A percentile compares a stretch with the other conserved stretches of the same genome.
Evolutionary conservation across 2,329 filamentous ascomycete genomes (phyloP).

Genomic region (Corynespora cassiicola): DNA sequence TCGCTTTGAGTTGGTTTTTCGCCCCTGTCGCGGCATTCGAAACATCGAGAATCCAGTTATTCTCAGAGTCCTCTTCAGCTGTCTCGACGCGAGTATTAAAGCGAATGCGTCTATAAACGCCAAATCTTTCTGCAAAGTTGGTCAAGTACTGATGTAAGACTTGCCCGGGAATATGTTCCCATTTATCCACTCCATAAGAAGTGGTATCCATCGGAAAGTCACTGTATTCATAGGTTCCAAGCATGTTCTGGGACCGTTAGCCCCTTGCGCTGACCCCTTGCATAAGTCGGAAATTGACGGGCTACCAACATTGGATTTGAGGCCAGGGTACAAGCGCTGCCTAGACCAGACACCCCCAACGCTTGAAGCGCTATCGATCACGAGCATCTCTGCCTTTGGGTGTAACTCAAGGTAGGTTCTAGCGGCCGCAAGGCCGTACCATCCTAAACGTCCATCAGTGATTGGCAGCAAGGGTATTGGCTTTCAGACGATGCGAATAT

Average conservation of each 20-base stretch:
- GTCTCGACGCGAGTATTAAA: conserved; percentile 57
- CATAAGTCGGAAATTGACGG: no score
- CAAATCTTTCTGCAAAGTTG: conserved; percentile 48
- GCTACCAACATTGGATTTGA: no score
- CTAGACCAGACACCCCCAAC: conserved; percentile 47
- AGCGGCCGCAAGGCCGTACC: conserved; percentile 39
- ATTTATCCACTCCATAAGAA: conserved; percentile 44
- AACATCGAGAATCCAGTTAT: conserved; percentile 10
- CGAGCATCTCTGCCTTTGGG: conserved; percentile 40
- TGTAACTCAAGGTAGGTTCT: conserved; percentile 54
- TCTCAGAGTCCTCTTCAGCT: conserved; percentile 44
- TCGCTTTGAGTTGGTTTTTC: conserved; percentile 22
- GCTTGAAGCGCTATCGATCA: conserved; percentile 52
- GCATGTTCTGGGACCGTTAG: no score
- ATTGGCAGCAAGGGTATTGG: no score
- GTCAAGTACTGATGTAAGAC: conserved; percentile 63
- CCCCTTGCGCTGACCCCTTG: no score
- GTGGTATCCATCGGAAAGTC: conserved; percentile 27
- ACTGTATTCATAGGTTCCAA: conserved; percentile 41
- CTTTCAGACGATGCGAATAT: no score
- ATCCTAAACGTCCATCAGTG: no score
- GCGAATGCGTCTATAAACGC: conserved; percentile 54
- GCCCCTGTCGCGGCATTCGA: not conserved
- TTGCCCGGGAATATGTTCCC: conserved; percentile 64
- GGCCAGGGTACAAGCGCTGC: conserved; percentile 45